Conservation (phyloP, 352 stramenopile genomes). For the Aphanomyces astaci region DNA sequence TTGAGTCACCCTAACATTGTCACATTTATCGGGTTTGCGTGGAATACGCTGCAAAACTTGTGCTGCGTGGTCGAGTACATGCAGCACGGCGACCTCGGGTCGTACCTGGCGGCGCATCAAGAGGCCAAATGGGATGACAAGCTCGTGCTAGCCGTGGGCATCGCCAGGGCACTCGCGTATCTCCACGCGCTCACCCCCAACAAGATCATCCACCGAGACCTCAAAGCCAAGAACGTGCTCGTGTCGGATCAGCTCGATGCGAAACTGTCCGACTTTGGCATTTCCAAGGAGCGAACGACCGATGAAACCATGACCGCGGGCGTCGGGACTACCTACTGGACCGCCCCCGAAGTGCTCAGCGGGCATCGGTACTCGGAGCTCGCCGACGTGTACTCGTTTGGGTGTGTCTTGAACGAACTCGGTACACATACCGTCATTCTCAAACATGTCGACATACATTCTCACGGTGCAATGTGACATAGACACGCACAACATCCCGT, state of each 20-base stretch:
- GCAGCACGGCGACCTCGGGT: constrained; percentile 59
- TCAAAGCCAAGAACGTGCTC: constrained; percentile 79
- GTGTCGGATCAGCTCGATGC: constrained; percentile 53
- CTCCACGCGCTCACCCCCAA: constrained; percentile 46
- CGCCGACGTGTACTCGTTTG: constrained; percentile 81
- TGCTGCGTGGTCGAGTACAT: constrained; percentile 78
- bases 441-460: background rate
- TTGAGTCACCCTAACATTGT: constrained; percentile 78
- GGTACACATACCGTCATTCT: no score
- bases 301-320: constrained; percentile 81
- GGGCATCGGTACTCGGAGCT: constrained; percentile 84
- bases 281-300: constrained; percentile 56
- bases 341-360: constrained; percentile 71
- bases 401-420: constrained; percentile 70
- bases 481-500: constrained; percentile 69
- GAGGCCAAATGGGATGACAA: constrained; percentile 80
- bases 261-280: constrained; percentile 72
- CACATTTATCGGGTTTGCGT: constrained; percentile 67
- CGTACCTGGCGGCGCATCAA: constrained; percentile 48
- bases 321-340: constrained; percentile 83
- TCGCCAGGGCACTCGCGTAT: constrained; percentile 69
- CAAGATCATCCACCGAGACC: constrained; percentile 66
- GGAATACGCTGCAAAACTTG: constrained; percentile 65
- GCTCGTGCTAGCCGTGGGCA: constrained; percentile 67
- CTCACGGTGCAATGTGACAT: background rate